These are phyloP conservation scores for Sporobolomyces pararoseus DNA, from an alignment of 768 basidiomycete species.

Conservation along the genomic window DNA sequence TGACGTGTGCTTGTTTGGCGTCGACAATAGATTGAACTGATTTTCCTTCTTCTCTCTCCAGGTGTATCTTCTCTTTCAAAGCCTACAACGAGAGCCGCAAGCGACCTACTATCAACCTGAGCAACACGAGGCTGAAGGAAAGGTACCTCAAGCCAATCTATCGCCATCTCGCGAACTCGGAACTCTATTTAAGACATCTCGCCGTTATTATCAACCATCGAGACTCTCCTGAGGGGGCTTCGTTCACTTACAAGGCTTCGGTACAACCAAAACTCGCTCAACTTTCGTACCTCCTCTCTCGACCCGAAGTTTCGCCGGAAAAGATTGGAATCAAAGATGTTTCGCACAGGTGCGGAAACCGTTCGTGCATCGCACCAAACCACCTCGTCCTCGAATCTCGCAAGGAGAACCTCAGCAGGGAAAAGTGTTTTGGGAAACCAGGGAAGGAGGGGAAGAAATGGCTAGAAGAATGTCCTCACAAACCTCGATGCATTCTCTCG, in stretches of 20 bases:
- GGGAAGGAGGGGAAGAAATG: not conserved
- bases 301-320: not conserved
- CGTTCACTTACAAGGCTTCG: not conserved
- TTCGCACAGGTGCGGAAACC: not conserved
- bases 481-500: not conserved
- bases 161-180: not conserved
- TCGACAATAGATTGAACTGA: too few species aligned
- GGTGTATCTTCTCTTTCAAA: too few species aligned
- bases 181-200: not conserved
- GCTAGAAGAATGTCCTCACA: not conserved
- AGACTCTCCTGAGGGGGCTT: not conserved
- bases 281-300: not conserved
- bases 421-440: slow-evolving; percentile 1
- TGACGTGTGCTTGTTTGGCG: too few species aligned
- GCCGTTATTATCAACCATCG: not conserved
- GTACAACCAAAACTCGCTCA: not conserved
- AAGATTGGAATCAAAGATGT: not conserved
- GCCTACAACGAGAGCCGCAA: too few species aligned
- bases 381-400: not conserved
- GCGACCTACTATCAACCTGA: not conserved
- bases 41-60: too few species aligned
- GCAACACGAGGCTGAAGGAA: not conserved
- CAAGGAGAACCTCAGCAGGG: not conserved
- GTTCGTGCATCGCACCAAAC: not conserved
- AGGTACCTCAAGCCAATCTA: not conserved